A percentile compares a stretch with the other conserved stretches of the same genome.
Conservation (phyloP, 2,329 filamentous ascomycete species). For the Exophiala sp. region DNA sequence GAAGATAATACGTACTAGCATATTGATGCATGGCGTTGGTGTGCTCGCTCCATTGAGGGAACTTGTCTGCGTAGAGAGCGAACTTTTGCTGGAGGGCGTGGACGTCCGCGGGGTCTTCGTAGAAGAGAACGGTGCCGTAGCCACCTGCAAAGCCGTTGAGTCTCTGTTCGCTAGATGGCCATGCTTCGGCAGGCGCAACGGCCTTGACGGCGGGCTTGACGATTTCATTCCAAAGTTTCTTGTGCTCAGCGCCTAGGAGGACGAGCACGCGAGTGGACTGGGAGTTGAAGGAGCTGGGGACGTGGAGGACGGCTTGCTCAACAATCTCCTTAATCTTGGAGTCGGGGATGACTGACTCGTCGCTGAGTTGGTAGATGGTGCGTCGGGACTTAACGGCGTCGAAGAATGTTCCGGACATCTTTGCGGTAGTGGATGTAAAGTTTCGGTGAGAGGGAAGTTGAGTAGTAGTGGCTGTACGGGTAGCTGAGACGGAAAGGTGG, state of each 20-base stretch:
- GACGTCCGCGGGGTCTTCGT: slow-evolving; percentile 69
- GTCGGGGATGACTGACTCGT: slow-evolving; percentile 13
- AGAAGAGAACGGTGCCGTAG: slow-evolving; percentile 83
- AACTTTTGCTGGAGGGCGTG: slow-evolving; percentile 54
- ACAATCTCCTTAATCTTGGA: slow-evolving; percentile 16
- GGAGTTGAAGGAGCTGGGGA: slow-evolving; percentile 79
- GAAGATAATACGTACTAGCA: slow-evolving; percentile 35
- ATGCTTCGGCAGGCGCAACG: slow-evolving; percentile 56
- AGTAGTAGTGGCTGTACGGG: not conserved
- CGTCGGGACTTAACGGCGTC: slow-evolving; percentile 8
- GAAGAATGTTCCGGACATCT: not conserved
- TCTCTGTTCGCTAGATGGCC: slow-evolving; percentile 7
- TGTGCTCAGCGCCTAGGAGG: slow-evolving; percentile 75
- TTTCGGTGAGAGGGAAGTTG: not conserved
- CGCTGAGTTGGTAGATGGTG: slow-evolving; percentile 13
- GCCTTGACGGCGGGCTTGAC: slow-evolving; percentile 50
- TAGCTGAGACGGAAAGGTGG: not conserved
- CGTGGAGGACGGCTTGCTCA: slow-evolving; percentile 14
- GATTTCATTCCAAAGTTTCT: slow-evolving; percentile 78
- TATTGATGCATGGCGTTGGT: slow-evolving; percentile 69
- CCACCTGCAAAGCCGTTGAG: slow-evolving; percentile 42
- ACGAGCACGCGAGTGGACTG: slow-evolving; percentile 77
- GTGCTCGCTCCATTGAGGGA: slow-evolving; percentile 72
- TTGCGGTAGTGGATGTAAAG: not conserved
- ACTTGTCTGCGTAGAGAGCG: slow-evolving; percentile 69